Conservation (phyloP, 306 rosid species). For the Pyrus pyrifolia region DNA sequence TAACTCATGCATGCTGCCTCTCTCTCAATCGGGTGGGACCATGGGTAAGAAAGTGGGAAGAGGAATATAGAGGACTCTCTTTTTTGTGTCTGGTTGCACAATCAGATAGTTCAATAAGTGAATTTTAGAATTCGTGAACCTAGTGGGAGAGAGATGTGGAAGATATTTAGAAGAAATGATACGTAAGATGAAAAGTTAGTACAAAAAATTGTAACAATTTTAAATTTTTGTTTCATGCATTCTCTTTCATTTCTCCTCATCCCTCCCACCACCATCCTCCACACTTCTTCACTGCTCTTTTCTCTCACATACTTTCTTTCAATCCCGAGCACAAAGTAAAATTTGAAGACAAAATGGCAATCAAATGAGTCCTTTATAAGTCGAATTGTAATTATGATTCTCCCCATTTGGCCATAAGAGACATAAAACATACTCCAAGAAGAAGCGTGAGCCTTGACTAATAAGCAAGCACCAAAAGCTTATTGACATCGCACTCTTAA, state of each 20-base stretch:
- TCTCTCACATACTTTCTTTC: background rate
- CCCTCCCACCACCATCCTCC: background rate
- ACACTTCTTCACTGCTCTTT: background rate
- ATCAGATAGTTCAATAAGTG: background rate
- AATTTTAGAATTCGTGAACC: background rate
- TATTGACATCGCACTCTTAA: too few species aligned
- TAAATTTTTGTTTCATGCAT: background rate
- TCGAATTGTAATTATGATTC: background rate
- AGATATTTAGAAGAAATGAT: too few species aligned
- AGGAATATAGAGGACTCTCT: background rate
- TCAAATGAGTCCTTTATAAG: too few species aligned
- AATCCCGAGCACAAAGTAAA: background rate
- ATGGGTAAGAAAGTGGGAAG: too few species aligned
- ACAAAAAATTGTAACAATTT: too few species aligned
- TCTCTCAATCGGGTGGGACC: too few species aligned
- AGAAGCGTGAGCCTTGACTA: constrained; percentile 25
- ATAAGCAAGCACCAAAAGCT: too few species aligned
- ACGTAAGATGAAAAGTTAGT: too few species aligned
- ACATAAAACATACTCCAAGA: constrained; percentile 46
- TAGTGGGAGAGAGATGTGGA: background rate
- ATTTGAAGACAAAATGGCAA: background rate
- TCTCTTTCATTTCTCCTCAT: background rate
- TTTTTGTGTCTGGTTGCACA: background rate
- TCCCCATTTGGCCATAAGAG: constrained; percentile 38
- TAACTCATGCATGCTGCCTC: too few species aligned